These are phyloP conservation scores for Pugionium cornutum DNA, from an alignment of 345 rosid species.

Conservation along the genomic window DNA sequence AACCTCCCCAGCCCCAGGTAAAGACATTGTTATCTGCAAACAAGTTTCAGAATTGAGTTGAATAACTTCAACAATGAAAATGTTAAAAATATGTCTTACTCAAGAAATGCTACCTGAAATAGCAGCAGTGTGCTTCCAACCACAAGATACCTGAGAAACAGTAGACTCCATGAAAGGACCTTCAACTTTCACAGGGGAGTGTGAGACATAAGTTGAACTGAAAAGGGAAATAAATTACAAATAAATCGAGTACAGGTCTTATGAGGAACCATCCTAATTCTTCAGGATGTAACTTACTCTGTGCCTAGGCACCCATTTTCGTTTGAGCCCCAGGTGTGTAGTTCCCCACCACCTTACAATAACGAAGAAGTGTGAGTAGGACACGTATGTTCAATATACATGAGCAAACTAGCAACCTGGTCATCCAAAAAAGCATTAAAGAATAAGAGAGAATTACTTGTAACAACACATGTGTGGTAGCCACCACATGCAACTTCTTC, in stretches of 20 bases:
- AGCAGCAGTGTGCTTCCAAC: constrained; percentile 98
- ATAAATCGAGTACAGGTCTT: constrained; percentile 11
- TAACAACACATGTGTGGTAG: constrained; percentile 81
- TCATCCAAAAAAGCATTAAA: background rate
- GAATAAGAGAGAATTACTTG: constrained; percentile 53
- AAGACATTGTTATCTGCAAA: constrained; percentile 66
- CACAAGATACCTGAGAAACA: constrained; percentile 84
- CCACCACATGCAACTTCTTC: constrained; percentile 91
- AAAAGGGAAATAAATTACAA: constrained; percentile 13
- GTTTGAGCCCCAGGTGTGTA: constrained; percentile 86
- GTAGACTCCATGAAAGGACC: constrained; percentile 68
- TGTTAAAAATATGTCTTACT: background rate
- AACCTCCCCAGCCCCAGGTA: constrained; percentile 99
- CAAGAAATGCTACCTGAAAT: constrained; percentile 62
- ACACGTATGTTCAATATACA: too few relatives aligned
- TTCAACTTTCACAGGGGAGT: constrained; percentile 72
- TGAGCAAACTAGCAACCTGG: background rate
- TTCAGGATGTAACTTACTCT: constrained; percentile 50
- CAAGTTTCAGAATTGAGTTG: constrained; percentile 15
- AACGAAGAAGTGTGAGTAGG: background rate
- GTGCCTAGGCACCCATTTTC: constrained; percentile 96
- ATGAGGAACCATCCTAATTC: constrained; percentile 2
- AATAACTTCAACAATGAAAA: constrained; percentile 5
- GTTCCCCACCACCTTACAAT: constrained; percentile 69
- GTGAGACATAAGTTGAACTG: constrained; percentile 65